Percentiles rank a stretch among this genome's conserved stretches.
These are phyloP conservation scores for barrel medic (Medicago truncatula) DNA, from an alignment of 306 rosid genomes.

Conservation along the genomic window DNA sequence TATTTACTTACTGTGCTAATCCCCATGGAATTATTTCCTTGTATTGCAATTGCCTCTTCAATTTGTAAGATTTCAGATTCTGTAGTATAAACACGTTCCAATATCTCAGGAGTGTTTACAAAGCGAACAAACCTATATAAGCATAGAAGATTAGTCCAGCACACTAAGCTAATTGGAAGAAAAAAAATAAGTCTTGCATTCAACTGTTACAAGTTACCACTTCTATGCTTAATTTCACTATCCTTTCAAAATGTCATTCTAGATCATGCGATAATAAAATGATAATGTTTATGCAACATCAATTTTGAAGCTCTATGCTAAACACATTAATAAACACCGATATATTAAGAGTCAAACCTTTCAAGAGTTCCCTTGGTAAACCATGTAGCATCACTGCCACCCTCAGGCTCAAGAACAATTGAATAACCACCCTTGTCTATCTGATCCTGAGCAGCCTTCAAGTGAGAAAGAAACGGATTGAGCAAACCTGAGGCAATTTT, in stretches of 20 bases:
- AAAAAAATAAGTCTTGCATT: too few relatives aligned
- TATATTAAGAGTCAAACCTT: constrained; percentile 57
- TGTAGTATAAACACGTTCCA: constrained; percentile 85
- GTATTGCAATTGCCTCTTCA: constrained; percentile 92
- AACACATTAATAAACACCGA: constrained; percentile 31
- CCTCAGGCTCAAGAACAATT: constrained; percentile 83
- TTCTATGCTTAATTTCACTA: constrained; percentile 4
- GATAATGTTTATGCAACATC: constrained; percentile 27
- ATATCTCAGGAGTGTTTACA: constrained; percentile 91
- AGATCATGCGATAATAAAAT: constrained; percentile 28
- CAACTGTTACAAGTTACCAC: not conserved
- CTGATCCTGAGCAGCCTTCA: constrained; percentile 96
- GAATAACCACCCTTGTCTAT: constrained; percentile 97
- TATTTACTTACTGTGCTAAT: constrained; percentile 61
- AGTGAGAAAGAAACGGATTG: constrained; percentile 86
- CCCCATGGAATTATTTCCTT: constrained; percentile 76
- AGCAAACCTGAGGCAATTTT: constrained; percentile 93
- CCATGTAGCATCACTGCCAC: constrained; percentile 62
- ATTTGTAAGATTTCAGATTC: constrained; percentile 95
- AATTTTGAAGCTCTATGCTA: constrained; percentile 6
- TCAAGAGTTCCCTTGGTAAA: constrained; percentile 86
- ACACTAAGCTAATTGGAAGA: not conserved
- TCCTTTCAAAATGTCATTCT: constrained; percentile 12
- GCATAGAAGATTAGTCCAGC: constrained; percentile 34
- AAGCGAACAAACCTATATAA: constrained; percentile 93